A percentile compares a stretch with the other conserved stretches of the same genome.
Evolutionary conservation across 441 rosid genomes (phyloP).

Genomic region (Pelargonium citronellum): DNA sequence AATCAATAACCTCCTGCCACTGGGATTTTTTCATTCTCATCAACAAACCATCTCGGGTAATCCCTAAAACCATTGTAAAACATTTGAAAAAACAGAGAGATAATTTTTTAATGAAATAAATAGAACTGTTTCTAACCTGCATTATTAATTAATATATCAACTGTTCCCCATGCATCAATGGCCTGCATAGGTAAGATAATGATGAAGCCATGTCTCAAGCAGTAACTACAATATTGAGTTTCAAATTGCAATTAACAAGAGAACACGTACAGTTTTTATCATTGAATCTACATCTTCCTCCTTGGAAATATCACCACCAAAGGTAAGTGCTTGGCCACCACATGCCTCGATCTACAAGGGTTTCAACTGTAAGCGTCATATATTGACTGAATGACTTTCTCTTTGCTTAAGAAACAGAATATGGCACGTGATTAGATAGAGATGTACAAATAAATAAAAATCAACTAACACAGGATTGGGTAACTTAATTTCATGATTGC

Average conservation of each 20-base stretch:
- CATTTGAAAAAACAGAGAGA: not conserved
- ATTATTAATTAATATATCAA: conserved; percentile 81
- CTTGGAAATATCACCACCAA: conserved; percentile 91
- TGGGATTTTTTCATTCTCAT: conserved; percentile 89
- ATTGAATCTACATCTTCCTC: conserved; percentile 85
- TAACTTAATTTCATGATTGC: not conserved
- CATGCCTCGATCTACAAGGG: conserved; percentile 63
- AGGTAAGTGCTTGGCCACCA: conserved; percentile 88
- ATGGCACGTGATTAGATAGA: not conserved
- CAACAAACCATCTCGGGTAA: conserved; percentile 75
- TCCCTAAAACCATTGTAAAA: conserved; percentile 48
- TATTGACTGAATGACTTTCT: not conserved
- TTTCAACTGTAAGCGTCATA: not conserved
- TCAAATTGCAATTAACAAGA: not conserved
- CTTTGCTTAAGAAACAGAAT: not conserved
- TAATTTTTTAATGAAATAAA: not conserved
- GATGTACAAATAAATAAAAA: not conserved
- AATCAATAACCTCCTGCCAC: conserved; percentile 90
- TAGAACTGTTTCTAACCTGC: conserved; percentile 48
- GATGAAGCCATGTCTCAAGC: conserved; percentile 15
- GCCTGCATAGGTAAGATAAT: conserved; percentile 47
- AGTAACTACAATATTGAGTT: not conserved
- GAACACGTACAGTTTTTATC: conserved; percentile 73
- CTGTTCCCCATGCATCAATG: conserved; percentile 85
- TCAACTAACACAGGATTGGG: not conserved